phyloP scores from a whole-genome alignment of 495 filamentous ascomycete species.

The Hypomontagnella submonticulosa region DNA sequence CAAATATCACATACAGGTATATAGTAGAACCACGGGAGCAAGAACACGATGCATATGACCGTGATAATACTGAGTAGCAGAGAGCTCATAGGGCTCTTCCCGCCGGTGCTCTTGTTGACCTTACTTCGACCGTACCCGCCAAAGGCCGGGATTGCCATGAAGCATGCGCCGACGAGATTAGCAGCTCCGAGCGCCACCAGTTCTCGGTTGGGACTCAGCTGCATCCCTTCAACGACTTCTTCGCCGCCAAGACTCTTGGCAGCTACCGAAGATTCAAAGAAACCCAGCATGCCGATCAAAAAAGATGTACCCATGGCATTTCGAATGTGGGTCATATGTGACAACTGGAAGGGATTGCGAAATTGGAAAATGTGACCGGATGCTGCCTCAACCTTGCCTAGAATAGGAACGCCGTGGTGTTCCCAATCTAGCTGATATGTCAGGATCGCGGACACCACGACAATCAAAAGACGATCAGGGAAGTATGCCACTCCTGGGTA shows the following conservation, averaged over 20 bases:
- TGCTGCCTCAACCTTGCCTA: constrained; percentile 80
- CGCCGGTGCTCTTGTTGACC: constrained; percentile 90
- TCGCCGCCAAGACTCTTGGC: constrained; percentile 83
- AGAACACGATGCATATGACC: constrained; percentile 77
- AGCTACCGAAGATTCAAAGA: constrained; percentile 98
- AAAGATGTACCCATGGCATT: constrained; percentile 92
- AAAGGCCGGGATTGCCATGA: constrained; percentile 91
- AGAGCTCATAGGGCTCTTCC: constrained; percentile 90
- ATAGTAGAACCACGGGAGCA: constrained; percentile 93
- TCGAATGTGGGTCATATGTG: constrained; percentile 82
- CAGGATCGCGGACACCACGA: constrained; percentile 84
- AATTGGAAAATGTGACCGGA: constrained; percentile 77
- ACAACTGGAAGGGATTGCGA: constrained; percentile 81
- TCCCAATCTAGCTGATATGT: constrained; percentile 86
- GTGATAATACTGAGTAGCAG: constrained; percentile 86
- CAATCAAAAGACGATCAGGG: constrained; percentile 91
- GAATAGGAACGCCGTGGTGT: constrained; percentile 78
- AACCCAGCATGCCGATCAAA: constrained; percentile 91
- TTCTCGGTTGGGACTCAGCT: constrained; percentile 91
- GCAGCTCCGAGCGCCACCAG: constrained; percentile 91
- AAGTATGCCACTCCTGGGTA: constrained; percentile 87
- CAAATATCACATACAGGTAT: constrained; percentile 73
- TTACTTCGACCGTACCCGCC: constrained; percentile 97
- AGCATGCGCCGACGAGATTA: constrained; percentile 90
- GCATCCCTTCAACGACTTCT: constrained; percentile 76